Conservation (phyloP, 495 filamentous ascomycete species). For the Xylaria longipes region DNA sequence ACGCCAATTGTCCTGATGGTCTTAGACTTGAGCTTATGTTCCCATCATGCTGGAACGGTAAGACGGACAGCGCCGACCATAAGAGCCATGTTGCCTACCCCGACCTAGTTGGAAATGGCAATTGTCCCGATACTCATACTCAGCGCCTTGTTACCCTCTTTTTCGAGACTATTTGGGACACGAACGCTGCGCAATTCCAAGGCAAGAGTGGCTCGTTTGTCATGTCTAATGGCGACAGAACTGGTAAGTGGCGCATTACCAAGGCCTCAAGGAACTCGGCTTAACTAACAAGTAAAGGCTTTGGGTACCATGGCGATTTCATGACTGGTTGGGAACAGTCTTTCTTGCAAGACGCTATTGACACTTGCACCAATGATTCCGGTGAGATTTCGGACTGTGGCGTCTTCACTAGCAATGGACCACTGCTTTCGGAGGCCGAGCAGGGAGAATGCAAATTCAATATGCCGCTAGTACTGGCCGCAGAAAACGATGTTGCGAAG, state of each 20-base stretch:
- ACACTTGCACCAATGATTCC: conserved; percentile 61
- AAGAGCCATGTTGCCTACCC: conserved; percentile 81
- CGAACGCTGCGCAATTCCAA: conserved; percentile 63
- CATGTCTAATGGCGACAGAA: conserved; percentile 82
- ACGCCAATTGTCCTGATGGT: conserved; percentile 76
- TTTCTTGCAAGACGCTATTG: conserved; percentile 64
- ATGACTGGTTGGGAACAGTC: conserved; percentile 77
- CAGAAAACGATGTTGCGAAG: conserved; percentile 42
- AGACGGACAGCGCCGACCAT: conserved; percentile 66
- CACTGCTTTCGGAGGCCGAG: conserved; percentile 46
- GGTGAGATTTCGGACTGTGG: conserved; percentile 63
- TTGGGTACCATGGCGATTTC: conserved; percentile 86
- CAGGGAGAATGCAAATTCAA: conserved; percentile 47
- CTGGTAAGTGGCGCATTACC: conserved; percentile 52
- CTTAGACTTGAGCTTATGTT: conserved; percentile 86
- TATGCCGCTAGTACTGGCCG: conserved; percentile 36
- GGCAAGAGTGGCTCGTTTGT: conserved; percentile 74
- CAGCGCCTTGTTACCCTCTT: conserved; percentile 75
- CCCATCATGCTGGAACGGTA: conserved; percentile 90
- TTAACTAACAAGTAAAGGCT: conserved; percentile 56
- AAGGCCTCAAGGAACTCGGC: background rate
- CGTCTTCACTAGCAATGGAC: conserved; percentile 48
- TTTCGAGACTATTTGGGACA: conserved; percentile 89
- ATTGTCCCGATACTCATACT: conserved; percentile 76
- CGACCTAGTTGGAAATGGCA: conserved; percentile 72